Base-by-base conservation (phyloP, 169 alveolate genomes). In the Plasmodium fragile region DNA sequence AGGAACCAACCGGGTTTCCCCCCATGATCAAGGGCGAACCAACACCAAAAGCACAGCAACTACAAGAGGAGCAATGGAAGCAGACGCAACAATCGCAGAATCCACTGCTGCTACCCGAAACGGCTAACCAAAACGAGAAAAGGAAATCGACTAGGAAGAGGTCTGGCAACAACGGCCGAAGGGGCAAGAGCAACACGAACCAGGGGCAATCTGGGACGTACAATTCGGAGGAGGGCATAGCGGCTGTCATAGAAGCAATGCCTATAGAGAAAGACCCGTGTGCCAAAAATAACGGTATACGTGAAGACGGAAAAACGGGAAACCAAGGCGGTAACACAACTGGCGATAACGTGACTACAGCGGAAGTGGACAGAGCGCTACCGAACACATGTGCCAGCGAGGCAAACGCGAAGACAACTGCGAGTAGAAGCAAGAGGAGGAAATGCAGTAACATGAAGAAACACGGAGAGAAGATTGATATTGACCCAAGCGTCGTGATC, bases 391-490 rank as follows among this genome's bases (percentile, higher is more conserved):
- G 59, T 49, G 59, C n/a, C n/a, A 11, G 2, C n/a, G 55, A 11
- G n/a, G 55, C 59, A 49, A 13, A 80, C 59, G 77, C 34, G 13
- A 80, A 6, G 32, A 25, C 75, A 25, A 65, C 45, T 1, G 59
- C 30, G 7, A 80, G 87, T 43, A 49, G 49, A 34, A 80, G 87
- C 69, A 80, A 16, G 34, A 80, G 87, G 39, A 25, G 77, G 59
- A 43, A 53, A 49, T 45, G 49, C 13, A 43, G 34, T 18, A 30
- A 4, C 39, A 22, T n/a, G 18, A 65, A 22, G n/a, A 28, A 43
- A 18, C 43, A 2, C 18, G 77, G 53, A 18, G 16, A n/a, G 22
- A 43, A 52, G 55, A 18, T 81, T 16, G 89, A 81, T 13, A 25
- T 28, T 25, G 45, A 49, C 10, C 34, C 43, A 53, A 81, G 7